Percentiles rank a stretch among this genome's conserved stretches.
phyloP scores from a whole-genome alignment of 2,329 filamentous ascomycete genomes.

The Talaromyces rugulosus region DNA sequence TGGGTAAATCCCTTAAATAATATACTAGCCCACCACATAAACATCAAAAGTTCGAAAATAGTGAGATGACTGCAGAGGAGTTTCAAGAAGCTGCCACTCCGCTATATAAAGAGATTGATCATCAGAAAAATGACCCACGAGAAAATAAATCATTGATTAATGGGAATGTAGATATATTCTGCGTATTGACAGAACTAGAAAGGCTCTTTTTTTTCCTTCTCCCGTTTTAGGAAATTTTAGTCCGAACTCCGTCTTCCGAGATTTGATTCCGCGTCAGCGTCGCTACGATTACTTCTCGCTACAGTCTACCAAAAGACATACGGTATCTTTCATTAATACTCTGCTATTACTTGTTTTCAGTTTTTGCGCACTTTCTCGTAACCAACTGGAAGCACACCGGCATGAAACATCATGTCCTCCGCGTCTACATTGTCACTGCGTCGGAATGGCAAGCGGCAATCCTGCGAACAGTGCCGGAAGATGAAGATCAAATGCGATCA shows the following conservation, averaged over 20 bases:
- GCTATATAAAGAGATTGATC: no score
- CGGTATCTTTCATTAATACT: background rate
- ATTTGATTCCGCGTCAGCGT: no score
- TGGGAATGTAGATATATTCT: background rate
- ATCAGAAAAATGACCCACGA: background rate
- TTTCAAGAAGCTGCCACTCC: background rate
- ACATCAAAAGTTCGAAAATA: background rate
- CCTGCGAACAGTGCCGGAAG: slow-evolving; percentile 1
- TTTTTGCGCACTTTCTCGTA: background rate
- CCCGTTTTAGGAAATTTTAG: background rate
- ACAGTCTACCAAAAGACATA: background rate
- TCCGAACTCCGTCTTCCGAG: background rate
- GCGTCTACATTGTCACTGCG: background rate
- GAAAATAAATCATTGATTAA: background rate
- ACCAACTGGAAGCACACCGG: background rate
- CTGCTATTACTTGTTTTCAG: background rate
- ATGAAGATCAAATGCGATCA: slow-evolving; percentile 2
- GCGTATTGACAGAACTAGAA: background rate
- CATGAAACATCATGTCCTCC: background rate
- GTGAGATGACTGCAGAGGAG: no score
- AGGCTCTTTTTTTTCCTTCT: no score
- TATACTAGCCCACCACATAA: no score
- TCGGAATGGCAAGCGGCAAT: slow-evolving; percentile 1
- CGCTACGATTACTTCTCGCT: background rate
- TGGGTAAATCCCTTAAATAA: no score